Base-by-base conservation (phyloP, 83 land plant genomes). In the Diphasiastrum complanatum region DNA sequence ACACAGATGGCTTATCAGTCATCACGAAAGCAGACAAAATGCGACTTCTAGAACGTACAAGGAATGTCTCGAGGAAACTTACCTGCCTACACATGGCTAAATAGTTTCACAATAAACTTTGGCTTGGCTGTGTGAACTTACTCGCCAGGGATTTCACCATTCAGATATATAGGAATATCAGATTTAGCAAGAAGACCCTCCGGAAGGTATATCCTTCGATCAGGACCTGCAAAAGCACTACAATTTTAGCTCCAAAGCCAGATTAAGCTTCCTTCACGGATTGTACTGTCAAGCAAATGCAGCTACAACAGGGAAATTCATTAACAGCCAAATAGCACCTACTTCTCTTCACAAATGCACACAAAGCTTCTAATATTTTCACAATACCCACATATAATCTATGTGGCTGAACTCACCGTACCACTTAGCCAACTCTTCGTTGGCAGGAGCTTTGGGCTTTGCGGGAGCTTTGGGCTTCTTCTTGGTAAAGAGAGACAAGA, bases 361-460 rank as follows among this genome's bases (percentile, higher is more conserved):
- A 2, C 33, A 22, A 11, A 64, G 5, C 23, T 27, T 29, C 23
- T 6, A 5, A 48, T 6, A 18, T 18, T 6, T 48, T 18, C n/a
- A n/a, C n/a, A n/a, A n/a, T n/a, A n/a, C 25, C 24, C 10, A 28
- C 29, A n/a, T 54, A 6, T 25, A n/a, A 25, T 4, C 4, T 54
- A 22, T 4, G 5, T 4, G 29, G 12, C 11, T 31, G 0, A 16
- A 76, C 96, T 74, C 36, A 92, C 98, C 99, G 50, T 93, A 93
- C 99, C 99, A 93, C 99, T 93, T 93, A 76, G 99, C 81, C 70
- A 93, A 85, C 83, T 93, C 99, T 2, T 85, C 97, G 69, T 67
- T 71, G 23, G 52, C 71, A 1, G 96, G 86, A 1, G 40, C 23
- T 11, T 49, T 31, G 51, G 81, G 52, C 30, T 66, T 64, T n/a